These are phyloP conservation scores for Thozetella sp. DNA, from an alignment of 495 filamentous ascomycete genomes.

Conservation along the genomic window DNA sequence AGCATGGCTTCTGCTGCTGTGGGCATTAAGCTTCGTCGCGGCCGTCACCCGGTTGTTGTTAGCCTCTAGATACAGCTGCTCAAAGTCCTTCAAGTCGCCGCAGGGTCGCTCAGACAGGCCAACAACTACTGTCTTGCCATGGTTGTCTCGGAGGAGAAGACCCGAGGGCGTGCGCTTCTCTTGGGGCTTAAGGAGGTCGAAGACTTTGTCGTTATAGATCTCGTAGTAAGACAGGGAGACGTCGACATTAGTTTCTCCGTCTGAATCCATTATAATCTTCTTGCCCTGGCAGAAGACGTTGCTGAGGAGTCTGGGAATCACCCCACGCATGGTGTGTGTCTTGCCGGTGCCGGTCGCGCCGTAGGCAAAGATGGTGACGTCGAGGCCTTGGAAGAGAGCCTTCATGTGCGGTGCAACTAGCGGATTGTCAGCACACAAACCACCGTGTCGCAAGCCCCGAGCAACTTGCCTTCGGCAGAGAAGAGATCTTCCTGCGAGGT, in stretches of 20 bases:
- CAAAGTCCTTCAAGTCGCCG: conserved; percentile 88
- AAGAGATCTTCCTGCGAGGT: conserved; percentile 86
- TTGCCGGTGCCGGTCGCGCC: conserved; percentile 96
- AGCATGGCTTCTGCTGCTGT: conserved; percentile 91
- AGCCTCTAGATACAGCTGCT: conserved; percentile 87
- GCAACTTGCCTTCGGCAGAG: conserved; percentile 74
- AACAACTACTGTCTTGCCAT: conserved; percentile 91
- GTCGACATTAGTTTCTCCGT: conserved; percentile 70
- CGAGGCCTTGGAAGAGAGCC: conserved; percentile 89
- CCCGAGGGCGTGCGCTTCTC: conserved; percentile 88
- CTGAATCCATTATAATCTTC: conserved; percentile 85
- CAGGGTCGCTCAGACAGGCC: conserved; percentile 88
- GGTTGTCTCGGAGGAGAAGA: conserved; percentile 80
- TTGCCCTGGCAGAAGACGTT: conserved; percentile 81
- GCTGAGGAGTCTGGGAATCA: conserved; percentile 88
- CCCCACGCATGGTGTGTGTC: conserved; percentile 97
- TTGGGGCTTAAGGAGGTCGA: conserved; percentile 86
- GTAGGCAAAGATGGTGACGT: conserved; percentile 95
- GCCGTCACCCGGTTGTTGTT: conserved; percentile 92
- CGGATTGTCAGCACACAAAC: conserved; percentile 5
- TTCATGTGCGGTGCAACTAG: conserved; percentile 70
- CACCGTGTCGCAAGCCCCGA: neutral
- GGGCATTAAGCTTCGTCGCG: conserved; percentile 93
- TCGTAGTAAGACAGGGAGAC: conserved; percentile 95
- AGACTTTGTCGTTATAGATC: conserved; percentile 97